Conservation (phyloP, 257 asterid species). For the Solanum corneliomulleri region DNA sequence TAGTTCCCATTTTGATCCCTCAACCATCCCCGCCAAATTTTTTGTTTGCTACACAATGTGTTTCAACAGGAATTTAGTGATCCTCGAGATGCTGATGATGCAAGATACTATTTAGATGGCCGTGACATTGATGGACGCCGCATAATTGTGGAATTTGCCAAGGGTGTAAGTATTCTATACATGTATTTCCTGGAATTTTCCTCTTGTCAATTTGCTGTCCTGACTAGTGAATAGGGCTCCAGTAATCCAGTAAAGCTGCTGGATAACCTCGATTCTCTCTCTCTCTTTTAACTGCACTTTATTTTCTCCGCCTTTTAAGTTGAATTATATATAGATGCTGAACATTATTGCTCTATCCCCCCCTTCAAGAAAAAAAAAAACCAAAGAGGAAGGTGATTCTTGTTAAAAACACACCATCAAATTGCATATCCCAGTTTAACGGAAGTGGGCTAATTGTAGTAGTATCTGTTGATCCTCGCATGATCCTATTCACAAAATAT, state of each 20-base stretch:
- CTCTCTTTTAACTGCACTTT: neutral
- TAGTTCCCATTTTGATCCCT: neutral
- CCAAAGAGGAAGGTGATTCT: neutral
- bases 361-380: neutral
- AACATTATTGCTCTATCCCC: neutral
- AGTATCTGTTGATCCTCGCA: neutral
- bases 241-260: neutral
- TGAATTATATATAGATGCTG: neutral
- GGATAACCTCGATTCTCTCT: neutral
- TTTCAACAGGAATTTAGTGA: conserved; percentile 75
- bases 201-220: neutral
- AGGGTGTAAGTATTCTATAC: conserved; percentile 53
- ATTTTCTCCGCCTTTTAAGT: neutral
- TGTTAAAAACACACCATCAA: neutral
- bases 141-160: conserved; percentile 81
- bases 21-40: neutral
- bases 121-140: conserved; percentile 95
- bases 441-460: neutral
- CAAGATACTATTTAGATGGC: conserved; percentile 71
- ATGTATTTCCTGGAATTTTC: neutral
- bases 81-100: conserved; percentile 98
- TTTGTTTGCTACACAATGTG: conserved; percentile 11
- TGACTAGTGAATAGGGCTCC: neutral
- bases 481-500: neutral
- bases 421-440: neutral